phyloP scores from a whole-genome alignment of 371 early-diverging fungal species.

The Modicella reniformis region DNA sequence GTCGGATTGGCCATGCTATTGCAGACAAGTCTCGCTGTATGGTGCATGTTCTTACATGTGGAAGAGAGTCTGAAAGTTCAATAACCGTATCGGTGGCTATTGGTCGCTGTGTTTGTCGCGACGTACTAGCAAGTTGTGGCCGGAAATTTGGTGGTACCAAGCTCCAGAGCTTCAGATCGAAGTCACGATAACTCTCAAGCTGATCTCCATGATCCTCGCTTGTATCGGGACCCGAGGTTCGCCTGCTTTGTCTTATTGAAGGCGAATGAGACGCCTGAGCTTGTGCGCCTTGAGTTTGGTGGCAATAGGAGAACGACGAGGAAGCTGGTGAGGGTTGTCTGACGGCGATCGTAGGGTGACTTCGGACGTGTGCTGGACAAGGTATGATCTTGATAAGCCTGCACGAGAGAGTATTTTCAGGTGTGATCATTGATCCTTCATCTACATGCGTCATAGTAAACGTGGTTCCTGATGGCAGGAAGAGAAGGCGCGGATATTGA shows the following conservation, averaged over 20 bases:
- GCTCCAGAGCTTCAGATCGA: conserved; percentile 23
- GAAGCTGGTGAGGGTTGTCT: conserved; percentile 12
- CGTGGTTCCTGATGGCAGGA: neutral
- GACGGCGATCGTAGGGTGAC: conserved; percentile 29
- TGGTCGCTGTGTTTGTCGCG: conserved; percentile 5
- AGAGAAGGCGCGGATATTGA: neutral
- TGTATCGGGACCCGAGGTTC: neutral
- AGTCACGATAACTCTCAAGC: neutral
- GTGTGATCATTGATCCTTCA: conserved; percentile 16
- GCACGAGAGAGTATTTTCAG: neutral
- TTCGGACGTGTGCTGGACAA: conserved; percentile 24
- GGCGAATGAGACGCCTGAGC: neutral
- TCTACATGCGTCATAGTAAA: conserved; percentile 8
- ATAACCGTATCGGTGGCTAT: conserved; percentile 1
- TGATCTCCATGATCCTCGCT: neutral
- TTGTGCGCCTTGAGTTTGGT: conserved; percentile 17
- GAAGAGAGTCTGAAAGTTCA: conserved; percentile 2
- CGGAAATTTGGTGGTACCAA: conserved; percentile 19
- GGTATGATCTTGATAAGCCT: neutral
- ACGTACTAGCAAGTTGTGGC: neutral
- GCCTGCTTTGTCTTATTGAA: neutral
- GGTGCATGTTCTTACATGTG: conserved; percentile 4
- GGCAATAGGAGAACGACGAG: conserved; percentile 23
- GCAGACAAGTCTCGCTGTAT: too few relatives aligned
- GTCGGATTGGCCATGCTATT: too few relatives aligned